These are phyloP conservation scores for Nannizziopsis barbatae DNA, from an alignment of 2,329 filamentous ascomycete species.

Conservation along the genomic window DNA sequence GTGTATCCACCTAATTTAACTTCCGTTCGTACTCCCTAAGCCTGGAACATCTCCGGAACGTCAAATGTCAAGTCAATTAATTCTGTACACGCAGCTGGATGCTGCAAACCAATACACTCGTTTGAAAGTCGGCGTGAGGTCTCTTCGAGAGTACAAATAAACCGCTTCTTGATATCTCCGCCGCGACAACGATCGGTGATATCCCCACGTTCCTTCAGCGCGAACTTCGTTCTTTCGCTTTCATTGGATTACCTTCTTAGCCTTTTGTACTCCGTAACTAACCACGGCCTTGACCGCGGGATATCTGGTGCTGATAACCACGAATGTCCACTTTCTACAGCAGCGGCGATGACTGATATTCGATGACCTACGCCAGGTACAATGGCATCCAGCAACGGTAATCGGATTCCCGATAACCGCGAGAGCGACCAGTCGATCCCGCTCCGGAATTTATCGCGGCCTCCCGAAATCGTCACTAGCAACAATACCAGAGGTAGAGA, in stretches of 20 bases:
- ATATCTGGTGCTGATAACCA: not conserved
- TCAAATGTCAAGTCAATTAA: not conserved
- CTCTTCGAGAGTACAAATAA: too few species aligned
- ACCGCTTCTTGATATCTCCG: too few species aligned
- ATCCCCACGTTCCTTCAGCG: too few species aligned
- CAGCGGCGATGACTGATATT: conserved; percentile 31
- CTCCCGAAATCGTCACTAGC: conserved; percentile 23
- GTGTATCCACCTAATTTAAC: not conserved
- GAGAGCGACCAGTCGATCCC: conserved; percentile 51
- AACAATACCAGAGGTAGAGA: conserved; percentile 22
- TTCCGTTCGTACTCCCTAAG: not conserved
- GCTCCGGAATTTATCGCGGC: conserved; percentile 50
- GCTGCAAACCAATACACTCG: not conserved
- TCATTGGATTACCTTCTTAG: too few species aligned
- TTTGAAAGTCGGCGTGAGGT: not conserved
- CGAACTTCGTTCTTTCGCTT: too few species aligned
- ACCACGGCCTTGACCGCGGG: not conserved
- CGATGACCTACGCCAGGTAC: conserved; percentile 28
- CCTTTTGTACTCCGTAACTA: not conserved
- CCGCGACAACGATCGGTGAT: too few species aligned
- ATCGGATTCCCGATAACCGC: conserved; percentile 22
- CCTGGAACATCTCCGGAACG: conserved; percentile 5
- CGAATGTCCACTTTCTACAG: not conserved
- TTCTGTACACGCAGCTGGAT: not conserved
- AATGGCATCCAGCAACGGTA: conserved; percentile 29